Evolutionary conservation across 371 early-diverging fungal species (phyloP), one percentile per base, ranked within the genome.

Genomic region (Mortierella sp.): DNA sequence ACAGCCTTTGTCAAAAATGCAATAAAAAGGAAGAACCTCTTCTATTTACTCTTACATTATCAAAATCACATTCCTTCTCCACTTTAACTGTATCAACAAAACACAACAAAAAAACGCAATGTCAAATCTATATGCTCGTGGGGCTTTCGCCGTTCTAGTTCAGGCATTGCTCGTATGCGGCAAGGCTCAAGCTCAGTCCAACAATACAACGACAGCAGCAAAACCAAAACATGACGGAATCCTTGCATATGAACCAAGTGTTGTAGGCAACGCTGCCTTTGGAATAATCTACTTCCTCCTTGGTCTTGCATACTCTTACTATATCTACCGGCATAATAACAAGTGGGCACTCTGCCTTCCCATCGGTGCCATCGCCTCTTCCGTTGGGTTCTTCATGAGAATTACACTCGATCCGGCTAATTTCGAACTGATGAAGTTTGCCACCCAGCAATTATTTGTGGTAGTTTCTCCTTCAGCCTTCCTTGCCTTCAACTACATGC

Each of bases 401-500:
- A 9, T 54, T 17, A 35, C 43, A n/a, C 9, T 75, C 12, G 70
- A 75, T 12, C 66, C 66, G 22, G 4, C 49, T 1, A 37, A 65
- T 62, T 34, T 75, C 53, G 15, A 47, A 29, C 3, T 75, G 5
- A 19, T 26, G 6, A 60, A 58, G 45, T 75, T 45, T n/a, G 40
- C 69, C 15, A 17, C 35, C 15, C 69, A 68, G 56, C 56, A 60
- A 26, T 23, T 58, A 10, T 28, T 68, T 28, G 53, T 75, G 42
- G 47, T 75, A 51, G 56, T 60, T 22, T 35, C 70, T 0, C 75
- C 75, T 8, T 75, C 66, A 1, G 66, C 75, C 2, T 75, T 75
- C 66, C 66, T 75, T 12, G 75, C 75, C 4, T 75, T 75, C 70
- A 70, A 69, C 58, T 75, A 69, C 58, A 69, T 75, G 70, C 75